A percentile compares a stretch with the other conserved stretches of the same genome.
Evolutionary conservation across 2,329 filamentous ascomycete species (phyloP).

Genomic region (Aspergillus latus): DNA sequence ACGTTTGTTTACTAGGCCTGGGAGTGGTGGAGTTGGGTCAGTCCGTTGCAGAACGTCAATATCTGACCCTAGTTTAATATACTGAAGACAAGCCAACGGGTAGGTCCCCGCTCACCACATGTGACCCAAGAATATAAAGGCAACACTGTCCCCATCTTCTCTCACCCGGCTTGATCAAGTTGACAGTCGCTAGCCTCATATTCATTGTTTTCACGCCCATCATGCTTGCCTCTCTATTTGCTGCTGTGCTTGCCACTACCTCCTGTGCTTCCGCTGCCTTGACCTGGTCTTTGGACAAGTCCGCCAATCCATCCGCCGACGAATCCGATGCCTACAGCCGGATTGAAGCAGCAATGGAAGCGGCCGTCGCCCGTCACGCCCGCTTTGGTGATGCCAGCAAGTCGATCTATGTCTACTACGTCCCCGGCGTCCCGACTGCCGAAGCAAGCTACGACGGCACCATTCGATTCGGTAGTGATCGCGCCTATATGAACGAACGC

Average conservation of each 20-base stretch:
- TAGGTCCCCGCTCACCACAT: too few species aligned
- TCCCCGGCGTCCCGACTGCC: conserved; percentile 11
- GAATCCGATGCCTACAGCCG: conserved; percentile 4
- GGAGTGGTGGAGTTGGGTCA: too few species aligned
- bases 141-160: too few species aligned
- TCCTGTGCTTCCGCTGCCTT: background rate
- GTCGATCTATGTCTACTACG: conserved; percentile 6
- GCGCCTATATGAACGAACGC: conserved; percentile 10
- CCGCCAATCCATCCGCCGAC: background rate
- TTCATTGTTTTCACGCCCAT: background rate
- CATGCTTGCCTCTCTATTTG: background rate
- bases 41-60: too few species aligned
- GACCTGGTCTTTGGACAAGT: background rate
- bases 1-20: too few species aligned
- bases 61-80: too few species aligned
- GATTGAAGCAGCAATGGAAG: conserved; percentile 9
- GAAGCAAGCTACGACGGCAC: conserved; percentile 12
- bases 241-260: background rate
- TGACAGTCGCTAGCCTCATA: background rate
- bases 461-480: conserved; percentile 8
- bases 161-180: too few species aligned
- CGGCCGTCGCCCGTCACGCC: conserved; percentile 9
- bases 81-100: too few species aligned
- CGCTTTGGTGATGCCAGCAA: conserved; percentile 10
- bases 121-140: too few species aligned